Percentiles rank a stretch among this genome's conserved stretches.
phyloP scores from a whole-genome alignment of 768 basidiomycete species.

The Hebeloma cylindrosporum region DNA sequence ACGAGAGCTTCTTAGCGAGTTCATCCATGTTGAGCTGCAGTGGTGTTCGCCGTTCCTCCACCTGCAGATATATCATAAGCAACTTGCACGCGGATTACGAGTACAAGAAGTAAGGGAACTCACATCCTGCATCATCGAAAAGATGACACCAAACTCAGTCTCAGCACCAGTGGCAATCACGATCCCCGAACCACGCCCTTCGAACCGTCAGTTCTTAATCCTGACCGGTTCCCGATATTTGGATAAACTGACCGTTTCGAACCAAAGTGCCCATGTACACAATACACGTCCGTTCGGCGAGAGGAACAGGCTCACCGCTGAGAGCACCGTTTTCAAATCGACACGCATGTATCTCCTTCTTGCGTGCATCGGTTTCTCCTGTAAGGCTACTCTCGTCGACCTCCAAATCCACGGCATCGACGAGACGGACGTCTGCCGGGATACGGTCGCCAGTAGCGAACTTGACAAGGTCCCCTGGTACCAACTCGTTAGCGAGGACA shows the following conservation, averaged over 20 bases:
- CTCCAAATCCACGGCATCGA: slow-evolving; percentile 82
- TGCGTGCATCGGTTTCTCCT: slow-evolving; percentile 83
- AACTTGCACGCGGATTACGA: slow-evolving; percentile 1
- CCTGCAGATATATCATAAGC: slow-evolving; percentile 40
- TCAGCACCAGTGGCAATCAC: slow-evolving; percentile 85
- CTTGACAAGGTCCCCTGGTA: slow-evolving; percentile 90
- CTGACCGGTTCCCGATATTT: not conserved
- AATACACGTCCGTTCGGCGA: slow-evolving; percentile 85
- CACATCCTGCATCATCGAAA: slow-evolving; percentile 98
- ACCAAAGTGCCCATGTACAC: slow-evolving; percentile 97
- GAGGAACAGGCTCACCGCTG: slow-evolving; percentile 47
- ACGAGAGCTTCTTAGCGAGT: slow-evolving; percentile 86
- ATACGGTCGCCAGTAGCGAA: slow-evolving; percentile 92
- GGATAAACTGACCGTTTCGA: slow-evolving; percentile 63
- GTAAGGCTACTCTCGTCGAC: slow-evolving; percentile 96
- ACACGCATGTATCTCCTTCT: slow-evolving; percentile 64
- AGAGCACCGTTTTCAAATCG: slow-evolving; percentile 35
- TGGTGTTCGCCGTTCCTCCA: slow-evolving; percentile 89
- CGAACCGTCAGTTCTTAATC: not conserved
- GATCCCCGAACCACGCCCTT: slow-evolving; percentile 80
- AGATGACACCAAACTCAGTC: slow-evolving; percentile 95
- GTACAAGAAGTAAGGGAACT: slow-evolving; percentile 10
- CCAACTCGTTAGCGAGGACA: slow-evolving; percentile 94
- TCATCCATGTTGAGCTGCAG: slow-evolving; percentile 96
- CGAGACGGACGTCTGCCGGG: slow-evolving; percentile 88